Conservation (phyloP, 148 eudicot genomes). For the Chenopodium album region DNA sequence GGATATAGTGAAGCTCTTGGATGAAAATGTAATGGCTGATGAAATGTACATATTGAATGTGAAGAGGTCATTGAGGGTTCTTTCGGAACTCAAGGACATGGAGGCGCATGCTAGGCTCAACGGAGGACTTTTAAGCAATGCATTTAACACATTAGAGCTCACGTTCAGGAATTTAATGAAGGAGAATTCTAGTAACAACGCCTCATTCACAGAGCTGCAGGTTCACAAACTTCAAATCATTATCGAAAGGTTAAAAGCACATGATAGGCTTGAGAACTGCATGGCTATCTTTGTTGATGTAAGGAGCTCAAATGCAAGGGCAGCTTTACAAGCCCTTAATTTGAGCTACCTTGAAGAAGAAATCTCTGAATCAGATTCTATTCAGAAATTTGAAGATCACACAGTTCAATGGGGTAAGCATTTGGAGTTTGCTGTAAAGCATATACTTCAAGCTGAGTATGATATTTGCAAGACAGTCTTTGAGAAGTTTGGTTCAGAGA, state of each 20-base stretch:
- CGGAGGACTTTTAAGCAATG: slow-evolving; percentile 49
- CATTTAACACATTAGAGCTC: slow-evolving; percentile 47
- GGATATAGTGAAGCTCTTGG: slow-evolving; percentile 46
- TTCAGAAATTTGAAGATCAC: slow-evolving; percentile 48
- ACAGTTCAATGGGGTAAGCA: slow-evolving; percentile 59
- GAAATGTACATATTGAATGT: slow-evolving; percentile 37
- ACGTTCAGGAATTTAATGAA: slow-evolving; percentile 46
- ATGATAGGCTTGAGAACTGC: slow-evolving; percentile 46
- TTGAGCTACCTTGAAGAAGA: slow-evolving; percentile 49
- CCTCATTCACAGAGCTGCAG: slow-evolving; percentile 27
- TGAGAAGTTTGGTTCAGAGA: slow-evolving; percentile 33
- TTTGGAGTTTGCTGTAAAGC: slow-evolving; percentile 59
- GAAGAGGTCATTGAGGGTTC: slow-evolving; percentile 42
- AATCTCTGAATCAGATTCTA: slow-evolving; percentile 56
- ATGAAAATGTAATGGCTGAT: slow-evolving; percentile 36
- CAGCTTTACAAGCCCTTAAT: slow-evolving; percentile 47
- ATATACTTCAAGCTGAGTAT: slow-evolving; percentile 50
- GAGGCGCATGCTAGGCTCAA: slow-evolving; percentile 36
- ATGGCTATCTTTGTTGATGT: slow-evolving; percentile 47
- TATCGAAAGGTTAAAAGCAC: slow-evolving; percentile 44
- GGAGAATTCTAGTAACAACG: slow-evolving; percentile 27
- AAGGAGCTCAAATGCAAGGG: slow-evolving; percentile 45
- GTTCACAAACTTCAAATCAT: slow-evolving; percentile 51
- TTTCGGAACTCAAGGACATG: slow-evolving; percentile 45
- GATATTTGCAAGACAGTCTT: slow-evolving; percentile 49